Percentiles rank a stretch among this genome's conserved stretches.
phyloP scores from a whole-genome alignment of 805 yeast genomes.

The Wickerhamiella siamensis region DNA sequence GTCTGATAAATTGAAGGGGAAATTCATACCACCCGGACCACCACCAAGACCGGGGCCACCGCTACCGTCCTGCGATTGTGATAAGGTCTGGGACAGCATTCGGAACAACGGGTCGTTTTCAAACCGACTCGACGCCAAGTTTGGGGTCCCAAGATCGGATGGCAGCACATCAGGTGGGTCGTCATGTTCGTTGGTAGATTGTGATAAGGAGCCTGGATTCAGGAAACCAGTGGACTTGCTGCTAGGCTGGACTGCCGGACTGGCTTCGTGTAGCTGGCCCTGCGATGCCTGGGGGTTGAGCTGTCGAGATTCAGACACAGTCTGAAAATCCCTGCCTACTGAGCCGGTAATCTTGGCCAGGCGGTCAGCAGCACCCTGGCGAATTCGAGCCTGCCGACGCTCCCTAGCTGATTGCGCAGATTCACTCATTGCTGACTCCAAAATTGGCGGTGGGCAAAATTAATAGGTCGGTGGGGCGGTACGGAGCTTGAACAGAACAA shows the following conservation, averaged over 20 bases:
- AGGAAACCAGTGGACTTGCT: too few species aligned
- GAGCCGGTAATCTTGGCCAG: constrained; percentile 22
- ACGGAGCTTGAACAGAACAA: too few species aligned
- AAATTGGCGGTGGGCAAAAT: too few species aligned
- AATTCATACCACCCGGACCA: too few species aligned
- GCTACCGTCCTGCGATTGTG: not conserved
- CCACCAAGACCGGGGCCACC: not conserved
- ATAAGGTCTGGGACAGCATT: constrained; percentile 14
- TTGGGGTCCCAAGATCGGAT: not conserved
- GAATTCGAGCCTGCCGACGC: constrained; percentile 23
- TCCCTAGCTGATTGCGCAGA: constrained; percentile 17
- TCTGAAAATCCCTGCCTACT: constrained; percentile 10
- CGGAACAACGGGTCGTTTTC: constrained; percentile 14
- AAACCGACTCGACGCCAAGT: not conserved
- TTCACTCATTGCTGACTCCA: constrained; percentile 1
- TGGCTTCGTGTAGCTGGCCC: constrained; percentile 1
- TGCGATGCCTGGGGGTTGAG: constrained; percentile 9
- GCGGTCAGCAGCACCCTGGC: constrained; percentile 19
- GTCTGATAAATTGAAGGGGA: not conserved
- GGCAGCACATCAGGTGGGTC: constrained; percentile 11
- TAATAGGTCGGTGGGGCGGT: too few species aligned
- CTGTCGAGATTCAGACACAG: not conserved
- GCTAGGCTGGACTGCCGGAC: constrained; percentile 5
- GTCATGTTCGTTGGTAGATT: constrained; percentile 4
- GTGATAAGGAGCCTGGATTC: not conserved